Conservation (phyloP, 2,329 filamentous ascomycete genomes). For the Microdochium bolleyi region DNA sequence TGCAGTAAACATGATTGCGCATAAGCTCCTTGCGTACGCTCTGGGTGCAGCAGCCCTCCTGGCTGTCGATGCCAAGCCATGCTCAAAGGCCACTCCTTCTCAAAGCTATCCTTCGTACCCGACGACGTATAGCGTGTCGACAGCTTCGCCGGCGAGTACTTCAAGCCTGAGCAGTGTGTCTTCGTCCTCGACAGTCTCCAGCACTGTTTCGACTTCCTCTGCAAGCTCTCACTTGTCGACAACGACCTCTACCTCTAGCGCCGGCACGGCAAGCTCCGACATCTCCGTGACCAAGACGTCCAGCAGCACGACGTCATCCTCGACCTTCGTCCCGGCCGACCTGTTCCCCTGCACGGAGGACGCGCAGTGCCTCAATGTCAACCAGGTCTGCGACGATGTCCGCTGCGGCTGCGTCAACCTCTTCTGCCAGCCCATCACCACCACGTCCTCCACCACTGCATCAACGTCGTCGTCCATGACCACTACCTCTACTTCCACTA, state of each 20-base stretch:
- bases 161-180: neutral
- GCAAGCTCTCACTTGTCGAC: neutral
- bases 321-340: neutral
- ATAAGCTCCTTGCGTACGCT: neutral
- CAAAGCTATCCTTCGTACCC: neutral
- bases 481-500: neutral
- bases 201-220: neutral
- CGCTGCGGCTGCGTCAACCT: neutral
- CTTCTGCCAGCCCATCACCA: neutral
- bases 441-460: neutral
- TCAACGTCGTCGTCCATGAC: neutral
- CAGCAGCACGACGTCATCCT: neutral
- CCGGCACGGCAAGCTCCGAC: too few species aligned
- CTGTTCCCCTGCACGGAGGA: neutral
- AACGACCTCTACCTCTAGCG: neutral
- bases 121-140: neutral
- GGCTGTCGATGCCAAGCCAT: neutral
- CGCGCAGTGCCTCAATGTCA: neutral
- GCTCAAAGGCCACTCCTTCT: neutral
- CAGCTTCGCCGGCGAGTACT: neutral
- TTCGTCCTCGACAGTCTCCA: neutral
- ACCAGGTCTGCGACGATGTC: neutral
- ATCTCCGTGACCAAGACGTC: neutral
- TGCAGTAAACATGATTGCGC: neutral
- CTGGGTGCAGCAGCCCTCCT: neutral